These are phyloP conservation scores for Excoecaria agallocha DNA, from an alignment of 345 rosid genomes.

Conservation along the genomic window DNA sequence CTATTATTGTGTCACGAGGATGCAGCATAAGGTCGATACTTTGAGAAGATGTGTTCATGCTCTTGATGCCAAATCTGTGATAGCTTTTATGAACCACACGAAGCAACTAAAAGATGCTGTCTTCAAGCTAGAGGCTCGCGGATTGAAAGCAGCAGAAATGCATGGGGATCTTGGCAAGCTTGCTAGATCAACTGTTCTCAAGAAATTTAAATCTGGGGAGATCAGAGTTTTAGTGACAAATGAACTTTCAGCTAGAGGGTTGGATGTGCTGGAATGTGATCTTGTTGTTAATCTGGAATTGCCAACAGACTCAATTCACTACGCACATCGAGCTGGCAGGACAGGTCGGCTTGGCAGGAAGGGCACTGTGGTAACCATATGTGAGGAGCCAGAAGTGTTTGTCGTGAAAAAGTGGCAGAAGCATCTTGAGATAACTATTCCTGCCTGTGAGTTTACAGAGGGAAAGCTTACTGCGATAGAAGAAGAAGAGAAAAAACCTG, in stretches of 20 bases:
- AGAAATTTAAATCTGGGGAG: constrained; percentile 86
- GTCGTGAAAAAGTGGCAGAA: constrained; percentile 84
- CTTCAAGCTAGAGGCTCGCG: constrained; percentile 87
- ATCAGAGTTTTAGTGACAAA: constrained; percentile 76
- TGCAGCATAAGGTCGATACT: constrained; percentile 84
- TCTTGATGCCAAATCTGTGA: constrained; percentile 73
- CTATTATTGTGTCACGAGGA: constrained; percentile 65
- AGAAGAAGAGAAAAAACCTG: background rate
- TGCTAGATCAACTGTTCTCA: constrained; percentile 72
- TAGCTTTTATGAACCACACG: constrained; percentile 88
- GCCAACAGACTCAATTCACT: constrained; percentile 76
- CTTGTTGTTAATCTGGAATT: constrained; percentile 83
- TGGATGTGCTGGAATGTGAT: constrained; percentile 88
- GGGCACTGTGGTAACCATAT: constrained; percentile 77
- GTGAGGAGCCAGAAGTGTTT: constrained; percentile 82
- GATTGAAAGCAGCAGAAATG: constrained; percentile 71
- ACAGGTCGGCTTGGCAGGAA: constrained; percentile 86
- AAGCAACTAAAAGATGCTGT: constrained; percentile 90
- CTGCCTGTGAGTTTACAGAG: constrained; percentile 73
- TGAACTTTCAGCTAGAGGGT: constrained; percentile 93
- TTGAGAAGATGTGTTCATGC: constrained; percentile 87
- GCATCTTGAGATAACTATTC: constrained; percentile 67
- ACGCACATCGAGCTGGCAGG: constrained; percentile 90
- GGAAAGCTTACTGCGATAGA: constrained; percentile 34
- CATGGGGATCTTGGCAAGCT: constrained; percentile 98